Conservation (phyloP, 768 basidiomycete species). For the Hygrophorus pudorinus region DNA sequence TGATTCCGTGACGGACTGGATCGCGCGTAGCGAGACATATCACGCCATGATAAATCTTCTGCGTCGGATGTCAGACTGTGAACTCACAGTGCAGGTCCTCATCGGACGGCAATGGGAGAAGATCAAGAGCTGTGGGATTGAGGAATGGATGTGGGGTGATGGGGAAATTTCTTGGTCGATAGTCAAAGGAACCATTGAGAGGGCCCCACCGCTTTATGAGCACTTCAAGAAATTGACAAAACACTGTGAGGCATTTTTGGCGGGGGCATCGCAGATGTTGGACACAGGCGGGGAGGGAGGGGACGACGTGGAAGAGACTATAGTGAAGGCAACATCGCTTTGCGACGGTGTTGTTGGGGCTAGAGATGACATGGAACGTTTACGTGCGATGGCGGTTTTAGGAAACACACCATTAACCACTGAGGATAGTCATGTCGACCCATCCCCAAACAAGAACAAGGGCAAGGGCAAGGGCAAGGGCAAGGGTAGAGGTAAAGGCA, state of each 20-base stretch:
- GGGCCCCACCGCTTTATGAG: constrained; percentile 32
- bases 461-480: constrained; percentile 11
- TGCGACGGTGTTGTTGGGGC: constrained; percentile 45
- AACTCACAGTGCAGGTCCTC: constrained; percentile 37
- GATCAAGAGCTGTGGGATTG: constrained; percentile 28
- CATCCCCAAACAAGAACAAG: not conserved
- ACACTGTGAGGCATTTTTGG: constrained; percentile 40
- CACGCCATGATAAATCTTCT: constrained; percentile 38
- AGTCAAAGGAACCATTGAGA: constrained; percentile 20
- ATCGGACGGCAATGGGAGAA: constrained; percentile 30
- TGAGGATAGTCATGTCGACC: not conserved
- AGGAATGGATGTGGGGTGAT: constrained; percentile 38
- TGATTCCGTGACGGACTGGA: constrained; percentile 48
- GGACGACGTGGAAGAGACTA: constrained; percentile 28
- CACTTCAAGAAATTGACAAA: constrained; percentile 44
- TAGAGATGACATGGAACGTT: constrained; percentile 33
- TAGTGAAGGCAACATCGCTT: constrained; percentile 32
- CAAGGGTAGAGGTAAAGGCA: constrained; percentile 21
- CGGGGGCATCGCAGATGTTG: constrained; percentile 33
- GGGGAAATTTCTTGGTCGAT: constrained; percentile 33
- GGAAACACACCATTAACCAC: not conserved
- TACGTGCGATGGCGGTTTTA: constrained; percentile 30
- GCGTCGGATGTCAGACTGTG: constrained; percentile 39
- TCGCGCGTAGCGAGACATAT: constrained; percentile 33
- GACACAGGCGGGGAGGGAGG: constrained; percentile 21